A percentile compares a stretch with the other conserved stretches of the same genome.
These are phyloP conservation scores for Bromus sterilis DNA, from an alignment of 176 grass and related monocot species.

Conservation along the genomic window DNA sequence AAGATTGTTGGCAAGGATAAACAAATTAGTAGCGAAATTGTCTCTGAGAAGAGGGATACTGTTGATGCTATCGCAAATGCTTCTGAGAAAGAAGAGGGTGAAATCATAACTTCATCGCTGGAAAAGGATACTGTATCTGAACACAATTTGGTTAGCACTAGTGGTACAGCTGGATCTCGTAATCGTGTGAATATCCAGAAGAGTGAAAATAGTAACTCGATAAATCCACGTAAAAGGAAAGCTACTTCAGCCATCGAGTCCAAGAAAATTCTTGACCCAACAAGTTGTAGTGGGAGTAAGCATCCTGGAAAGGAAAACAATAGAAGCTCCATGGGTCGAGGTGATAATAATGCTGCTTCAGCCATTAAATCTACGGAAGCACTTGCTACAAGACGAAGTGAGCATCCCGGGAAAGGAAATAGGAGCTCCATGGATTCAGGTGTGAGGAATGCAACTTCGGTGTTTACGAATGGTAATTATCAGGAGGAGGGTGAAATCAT, in stretches of 20 bases:
- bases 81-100: conserved; percentile 51
- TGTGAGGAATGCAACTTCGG: background rate
- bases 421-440: background rate
- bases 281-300: background rate
- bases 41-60: conserved; percentile 37
- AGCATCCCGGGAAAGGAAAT: conserved; percentile 17
- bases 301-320: conserved; percentile 22
- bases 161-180: conserved; percentile 32
- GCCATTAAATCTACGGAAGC: background rate
- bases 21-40: conserved; percentile 7
- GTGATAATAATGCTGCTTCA: conserved; percentile 6
- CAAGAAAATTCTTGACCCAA: background rate
- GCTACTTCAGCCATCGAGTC: conserved; percentile 10
- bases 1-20: conserved; percentile 47
- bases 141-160: conserved; percentile 23
- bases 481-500: conserved; percentile 17
- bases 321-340: background rate
- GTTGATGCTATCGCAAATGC: conserved; percentile 20
- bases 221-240: conserved; percentile 17
- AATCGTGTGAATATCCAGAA: conserved; percentile 8
- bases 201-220: conserved; percentile 16
- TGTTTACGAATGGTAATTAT: background rate
- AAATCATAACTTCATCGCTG: conserved; percentile 40
- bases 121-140: conserved; percentile 39
- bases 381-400: background rate